A percentile compares a stretch with the other conserved stretches of the same genome.
Conservation (phyloP, 2,329 filamentous ascomycete species). For the Epicoccum sorghinum region DNA sequence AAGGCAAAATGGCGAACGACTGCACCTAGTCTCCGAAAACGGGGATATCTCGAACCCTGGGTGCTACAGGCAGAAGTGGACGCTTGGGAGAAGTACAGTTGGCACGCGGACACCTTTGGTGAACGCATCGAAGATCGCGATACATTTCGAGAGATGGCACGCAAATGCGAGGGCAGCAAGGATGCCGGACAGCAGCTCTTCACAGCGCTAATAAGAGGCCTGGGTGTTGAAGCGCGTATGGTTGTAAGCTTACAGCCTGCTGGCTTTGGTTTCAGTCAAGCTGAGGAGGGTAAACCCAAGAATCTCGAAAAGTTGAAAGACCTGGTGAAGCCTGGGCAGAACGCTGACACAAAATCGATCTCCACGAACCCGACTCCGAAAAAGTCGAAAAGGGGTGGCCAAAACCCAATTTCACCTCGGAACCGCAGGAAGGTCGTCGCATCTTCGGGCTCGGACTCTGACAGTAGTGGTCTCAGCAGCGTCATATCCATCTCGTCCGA, state of each 20-base stretch:
- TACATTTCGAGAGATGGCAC: conserved; percentile 72
- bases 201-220: conserved; percentile 77
- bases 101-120: conserved; percentile 71
- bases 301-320: conserved; percentile 40
- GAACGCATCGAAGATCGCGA: conserved; percentile 73
- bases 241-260: conserved; percentile 83
- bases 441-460: conserved; percentile 54
- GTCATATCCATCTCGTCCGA: conserved; percentile 53
- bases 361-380: background rate
- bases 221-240: conserved; percentile 83
- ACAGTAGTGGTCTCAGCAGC: conserved; percentile 52
- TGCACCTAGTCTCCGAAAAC: conserved; percentile 82
- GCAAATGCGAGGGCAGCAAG: conserved; percentile 76
- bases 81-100: conserved; percentile 67
- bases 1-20: conserved; percentile 80
- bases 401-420: conserved; percentile 7
- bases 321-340: background rate
- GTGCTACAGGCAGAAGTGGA: conserved; percentile 75
- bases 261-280: conserved; percentile 89
- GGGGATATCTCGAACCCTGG: conserved; percentile 82
- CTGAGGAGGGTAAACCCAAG: conserved; percentile 72
- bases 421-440: conserved; percentile 13
- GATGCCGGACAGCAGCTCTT: conserved; percentile 91
- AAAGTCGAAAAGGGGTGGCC: conserved; percentile 4
- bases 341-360: background rate